These are phyloP conservation scores for Abrus precatorius DNA, from an alignment of 306 rosid genomes.

Conservation along the genomic window DNA sequence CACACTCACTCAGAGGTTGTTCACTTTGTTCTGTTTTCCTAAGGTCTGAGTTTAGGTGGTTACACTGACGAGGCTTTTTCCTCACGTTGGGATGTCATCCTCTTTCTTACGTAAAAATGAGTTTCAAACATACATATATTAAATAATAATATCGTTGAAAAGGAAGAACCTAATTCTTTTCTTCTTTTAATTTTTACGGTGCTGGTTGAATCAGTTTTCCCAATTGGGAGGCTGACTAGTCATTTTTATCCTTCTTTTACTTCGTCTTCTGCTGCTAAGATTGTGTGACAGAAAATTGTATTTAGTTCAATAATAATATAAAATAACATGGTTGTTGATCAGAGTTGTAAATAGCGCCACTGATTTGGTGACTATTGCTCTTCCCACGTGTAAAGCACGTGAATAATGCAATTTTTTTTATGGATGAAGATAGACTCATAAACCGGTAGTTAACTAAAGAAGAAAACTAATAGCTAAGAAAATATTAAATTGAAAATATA, in stretches of 20 bases:
- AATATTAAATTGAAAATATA: neutral
- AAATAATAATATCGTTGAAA: neutral
- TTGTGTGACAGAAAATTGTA: neutral
- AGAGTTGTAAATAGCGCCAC: neutral
- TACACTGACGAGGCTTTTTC: neutral
- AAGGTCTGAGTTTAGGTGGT: constrained; percentile 1
- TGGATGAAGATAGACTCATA: too few relatives aligned
- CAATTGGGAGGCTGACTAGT: neutral
- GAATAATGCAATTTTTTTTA: neutral
- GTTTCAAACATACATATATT: neutral
- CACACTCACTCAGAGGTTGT: too few relatives aligned
- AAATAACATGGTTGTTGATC: too few relatives aligned
- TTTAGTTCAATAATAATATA: too few relatives aligned
- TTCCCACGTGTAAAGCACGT: neutral
- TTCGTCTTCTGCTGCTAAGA: neutral
- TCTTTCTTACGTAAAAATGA: neutral
- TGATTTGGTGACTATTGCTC: neutral
- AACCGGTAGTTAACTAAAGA: neutral
- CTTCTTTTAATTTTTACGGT: neutral
- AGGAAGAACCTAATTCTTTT: neutral
- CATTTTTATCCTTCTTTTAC: neutral
- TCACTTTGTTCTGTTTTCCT: neutral
- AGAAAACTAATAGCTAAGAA: neutral
- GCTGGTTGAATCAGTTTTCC: neutral
- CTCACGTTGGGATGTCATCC: neutral